Conservation (phyloP, 2,329 filamentous ascomycete genomes). For the Lojkania enalia region DNA sequence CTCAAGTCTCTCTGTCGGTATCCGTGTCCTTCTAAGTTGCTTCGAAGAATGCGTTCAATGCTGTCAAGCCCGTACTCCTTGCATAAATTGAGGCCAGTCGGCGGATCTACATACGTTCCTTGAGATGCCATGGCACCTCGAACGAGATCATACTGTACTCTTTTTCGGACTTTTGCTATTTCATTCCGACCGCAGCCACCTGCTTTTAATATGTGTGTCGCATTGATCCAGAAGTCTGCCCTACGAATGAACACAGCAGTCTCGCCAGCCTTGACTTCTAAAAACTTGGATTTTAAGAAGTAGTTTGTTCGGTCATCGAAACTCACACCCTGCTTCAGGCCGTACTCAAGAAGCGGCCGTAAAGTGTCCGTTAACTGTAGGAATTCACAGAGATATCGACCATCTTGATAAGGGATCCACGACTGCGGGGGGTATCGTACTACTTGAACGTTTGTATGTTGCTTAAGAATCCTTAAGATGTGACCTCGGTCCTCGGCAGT, state of each 20-base stretch:
- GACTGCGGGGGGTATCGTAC: not conserved
- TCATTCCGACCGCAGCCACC: not conserved
- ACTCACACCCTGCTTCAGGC: not conserved
- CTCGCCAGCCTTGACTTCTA: not conserved
- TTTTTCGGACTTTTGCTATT: not conserved
- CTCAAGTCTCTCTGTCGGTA: not conserved
- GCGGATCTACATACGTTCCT: slow-evolving; percentile 1
- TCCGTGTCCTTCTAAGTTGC: not conserved
- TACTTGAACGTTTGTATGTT: not conserved
- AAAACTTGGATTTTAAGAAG: not conserved
- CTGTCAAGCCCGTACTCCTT: not conserved
- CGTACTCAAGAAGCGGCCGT: slow-evolving; percentile 1
- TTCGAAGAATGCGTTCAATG: not conserved
- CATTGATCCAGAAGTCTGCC: slow-evolving; percentile 2
- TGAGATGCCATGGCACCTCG: not conserved
- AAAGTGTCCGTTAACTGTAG: not conserved
- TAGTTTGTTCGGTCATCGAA: not conserved
- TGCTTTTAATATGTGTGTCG: not conserved
- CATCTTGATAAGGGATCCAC: not conserved
- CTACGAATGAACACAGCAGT: not conserved
- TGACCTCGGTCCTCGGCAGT: not conserved
- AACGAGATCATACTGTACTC: not conserved
- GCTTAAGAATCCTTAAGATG: not conserved
- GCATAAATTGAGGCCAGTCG: not conserved
- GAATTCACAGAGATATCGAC: slow-evolving; percentile 1